Evolutionary conservation across 208 protist genomes (phyloP).

Genomic region (Dictyostelium gargantuum): DNA sequence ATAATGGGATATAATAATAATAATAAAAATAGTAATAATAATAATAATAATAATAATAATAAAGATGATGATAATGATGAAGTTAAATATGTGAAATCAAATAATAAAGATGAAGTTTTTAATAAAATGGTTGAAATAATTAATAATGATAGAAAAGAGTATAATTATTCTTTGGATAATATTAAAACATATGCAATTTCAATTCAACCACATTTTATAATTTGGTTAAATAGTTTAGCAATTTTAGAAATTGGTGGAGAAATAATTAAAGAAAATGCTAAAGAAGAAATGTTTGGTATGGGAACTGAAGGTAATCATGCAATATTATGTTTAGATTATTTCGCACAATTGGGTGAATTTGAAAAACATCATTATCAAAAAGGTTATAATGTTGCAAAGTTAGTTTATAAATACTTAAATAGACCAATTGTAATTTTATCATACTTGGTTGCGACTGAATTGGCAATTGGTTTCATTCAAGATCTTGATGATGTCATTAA

Average conservation of each 20-base stretch:
- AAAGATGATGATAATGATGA: too few species aligned
- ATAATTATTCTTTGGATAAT: not conserved
- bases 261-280: not conserved
- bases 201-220: not conserved
- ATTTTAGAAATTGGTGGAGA: not conserved
- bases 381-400: not conserved
- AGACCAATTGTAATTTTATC: not conserved
- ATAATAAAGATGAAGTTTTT: not conserved
- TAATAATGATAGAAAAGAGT: not conserved
- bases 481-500: not conserved
- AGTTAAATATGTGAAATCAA: not conserved
- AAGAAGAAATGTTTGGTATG: not conserved
- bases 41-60: too few species aligned
- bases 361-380: not conserved
- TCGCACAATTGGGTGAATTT: not conserved
- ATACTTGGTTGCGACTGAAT: not conserved
- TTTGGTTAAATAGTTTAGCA: not conserved
- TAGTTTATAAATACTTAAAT: not conserved
- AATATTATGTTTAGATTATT: not conserved
- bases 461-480: not conserved
- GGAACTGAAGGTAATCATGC: not conserved
- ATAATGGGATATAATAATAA: too few species aligned
- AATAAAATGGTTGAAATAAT: not conserved
- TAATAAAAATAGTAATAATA: too few species aligned
- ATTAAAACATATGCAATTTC: not conserved